Base-by-base conservation (phyloP, 495 filamentous ascomycete species). In the Aspergillus panamensis region DNA sequence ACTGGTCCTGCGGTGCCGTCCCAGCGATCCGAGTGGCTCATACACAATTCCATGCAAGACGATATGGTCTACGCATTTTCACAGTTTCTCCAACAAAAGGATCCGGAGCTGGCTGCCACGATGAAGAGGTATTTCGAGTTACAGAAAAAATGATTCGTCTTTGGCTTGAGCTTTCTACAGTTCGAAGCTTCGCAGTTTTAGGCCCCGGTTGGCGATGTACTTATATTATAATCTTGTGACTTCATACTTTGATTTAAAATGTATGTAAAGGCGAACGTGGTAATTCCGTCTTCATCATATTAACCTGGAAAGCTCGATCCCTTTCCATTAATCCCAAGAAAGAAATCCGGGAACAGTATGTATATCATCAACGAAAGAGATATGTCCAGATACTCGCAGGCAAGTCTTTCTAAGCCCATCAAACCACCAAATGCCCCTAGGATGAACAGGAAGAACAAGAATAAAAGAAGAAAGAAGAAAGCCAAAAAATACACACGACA, bases 1-100 rank as follows among this genome's bases (percentile, higher is more conserved):
- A 59, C 62, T 1, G 72, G 72, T 0, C 64, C 67, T 6, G 69
- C 63, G 0, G 61, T 66, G 3, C 64, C 60, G 21, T 16, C 49
- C 9, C 51, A 59, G 50, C 58, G 60, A 12, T 50, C 55, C 14
- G 47, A 54, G 14, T 70, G 68, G 61, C 53, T 53, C 44, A 59
- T 55, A 13, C 63, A 71, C 21, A 66, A 63, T 43, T n/a, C n/a
- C n/a, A n/a, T n/a, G n/a, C n/a, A n/a, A n/a, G n/a, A n/a, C n/a
- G n/a, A 1, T 50, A 30, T 50, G 10, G 5, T 50, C 3, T 6
- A 32, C 1, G n/a, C 21, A 17, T 32, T 50, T 7, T 8, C 31
- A n/a, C 13, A 32, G 6, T 16, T 8, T 7, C 10, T 31, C 10
- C 16, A n/a, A 9, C 7, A 50, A 10, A 32, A 50, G 12, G 14